Evolutionary conservation across 768 basidiomycete genomes (phyloP).

Genomic region (Hypsizygus marmoreus): DNA sequence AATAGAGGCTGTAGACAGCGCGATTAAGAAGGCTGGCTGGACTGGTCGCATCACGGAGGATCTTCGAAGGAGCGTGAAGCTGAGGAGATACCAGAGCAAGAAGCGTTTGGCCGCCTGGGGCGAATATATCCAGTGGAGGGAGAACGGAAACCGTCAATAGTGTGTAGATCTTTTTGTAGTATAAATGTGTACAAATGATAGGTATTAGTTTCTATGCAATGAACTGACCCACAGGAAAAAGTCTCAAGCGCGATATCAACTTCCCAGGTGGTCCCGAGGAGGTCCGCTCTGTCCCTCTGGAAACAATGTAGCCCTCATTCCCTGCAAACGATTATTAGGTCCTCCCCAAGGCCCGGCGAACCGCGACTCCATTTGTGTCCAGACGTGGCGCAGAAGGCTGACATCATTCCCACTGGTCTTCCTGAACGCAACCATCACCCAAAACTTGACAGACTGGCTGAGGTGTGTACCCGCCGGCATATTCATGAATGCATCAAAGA

Average conservation of each 20-base stretch:
- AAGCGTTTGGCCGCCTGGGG: conserved; percentile 70
- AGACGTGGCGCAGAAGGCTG: conserved; percentile 53
- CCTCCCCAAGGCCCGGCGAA: conserved; percentile 52
- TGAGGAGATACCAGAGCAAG: conserved; percentile 83
- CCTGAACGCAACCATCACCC: conserved; percentile 68
- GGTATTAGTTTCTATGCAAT: conserved; percentile 7
- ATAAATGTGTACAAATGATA: conserved; percentile 12
- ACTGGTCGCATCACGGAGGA: conserved; percentile 80
- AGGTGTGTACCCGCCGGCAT: conserved; percentile 48
- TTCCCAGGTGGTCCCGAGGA: no score
- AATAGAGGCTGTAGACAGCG: conserved; percentile 86
- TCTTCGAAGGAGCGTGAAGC: conserved; percentile 69
- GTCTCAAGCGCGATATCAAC: no score
- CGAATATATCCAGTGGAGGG: conserved; percentile 78
- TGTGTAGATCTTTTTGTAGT: conserved; percentile 9
- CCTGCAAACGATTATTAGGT: conserved; percentile 43
- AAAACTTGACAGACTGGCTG: conserved; percentile 54
- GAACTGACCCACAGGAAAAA: conserved; percentile 30
- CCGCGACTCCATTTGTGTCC: conserved; percentile 54
- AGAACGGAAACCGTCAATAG: conserved; percentile 20
- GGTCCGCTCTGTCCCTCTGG: conserved; percentile 12
- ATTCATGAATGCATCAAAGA: conserved; percentile 67
- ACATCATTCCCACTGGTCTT: conserved; percentile 57
- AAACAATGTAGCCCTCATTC: conserved; percentile 40
- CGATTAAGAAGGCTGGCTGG: conserved; percentile 94